A percentile compares a stretch with the other conserved stretches of the same genome.
These are phyloP conservation scores for Xylariaceae sp. DNA, from an alignment of 2,329 filamentous ascomycete genomes.

Conservation along the genomic window DNA sequence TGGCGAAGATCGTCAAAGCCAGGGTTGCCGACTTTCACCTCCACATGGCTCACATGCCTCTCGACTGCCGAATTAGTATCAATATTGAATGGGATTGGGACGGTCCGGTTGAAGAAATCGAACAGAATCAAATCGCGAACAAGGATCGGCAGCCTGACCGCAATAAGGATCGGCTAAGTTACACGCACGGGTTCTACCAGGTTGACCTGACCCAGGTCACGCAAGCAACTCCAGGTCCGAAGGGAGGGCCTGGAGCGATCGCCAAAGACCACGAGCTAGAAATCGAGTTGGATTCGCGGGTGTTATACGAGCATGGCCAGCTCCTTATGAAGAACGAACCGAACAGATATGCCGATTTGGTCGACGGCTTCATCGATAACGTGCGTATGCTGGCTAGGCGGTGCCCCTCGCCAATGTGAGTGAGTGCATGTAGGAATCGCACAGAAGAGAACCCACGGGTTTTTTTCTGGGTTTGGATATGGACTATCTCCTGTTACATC, in stretches of 20 bases:
- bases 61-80: constrained; percentile 90
- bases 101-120: constrained; percentile 57
- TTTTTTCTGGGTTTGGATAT: background rate
- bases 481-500: background rate
- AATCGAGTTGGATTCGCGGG: constrained; percentile 62
- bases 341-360: constrained; percentile 60
- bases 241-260: constrained; percentile 36
- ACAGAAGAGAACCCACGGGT: background rate
- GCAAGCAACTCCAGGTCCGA: constrained; percentile 34
- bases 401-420: constrained; percentile 20
- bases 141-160: constrained; percentile 52
- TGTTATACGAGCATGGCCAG: constrained; percentile 61
- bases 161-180: constrained; percentile 86
- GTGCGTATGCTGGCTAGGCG: constrained; percentile 51
- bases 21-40: constrained; percentile 86
- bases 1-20: constrained; percentile 85
- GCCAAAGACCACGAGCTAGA: constrained; percentile 77
- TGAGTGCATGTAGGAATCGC: constrained; percentile 2
- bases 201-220: constrained; percentile 91
- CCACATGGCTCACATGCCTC: constrained; percentile 66
- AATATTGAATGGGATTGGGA: constrained; percentile 90
- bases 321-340: constrained; percentile 46
- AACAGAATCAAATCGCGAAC: constrained; percentile 35
- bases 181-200: constrained; percentile 80
- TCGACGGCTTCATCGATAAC: constrained; percentile 73